Base-by-base conservation (phyloP, 768 basidiomycete genomes). In the Cantharellus cinnabarinus region DNA sequence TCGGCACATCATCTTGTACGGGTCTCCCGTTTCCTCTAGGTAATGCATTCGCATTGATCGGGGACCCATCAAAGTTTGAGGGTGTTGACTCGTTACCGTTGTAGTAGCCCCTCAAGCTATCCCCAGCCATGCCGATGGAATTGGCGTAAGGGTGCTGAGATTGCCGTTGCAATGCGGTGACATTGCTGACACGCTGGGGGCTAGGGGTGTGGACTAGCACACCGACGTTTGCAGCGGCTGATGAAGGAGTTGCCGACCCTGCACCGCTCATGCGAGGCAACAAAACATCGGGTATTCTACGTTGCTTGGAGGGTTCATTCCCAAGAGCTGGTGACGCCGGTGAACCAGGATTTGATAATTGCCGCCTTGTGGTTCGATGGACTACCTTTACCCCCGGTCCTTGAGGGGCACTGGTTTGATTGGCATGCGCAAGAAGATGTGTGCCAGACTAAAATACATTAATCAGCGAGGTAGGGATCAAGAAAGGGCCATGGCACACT, bases 401-500 rank as follows among this genome's bases (percentile, higher is more conserved):
- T 10, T 37, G 52, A 10, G 52, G 7, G 7, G 52, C 52, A 54
- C 35, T 37, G 52, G 10, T 29, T 48, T 10, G 44, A 10, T 29
- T 10, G 7, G 52, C 52, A 7, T 54, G 52, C 10, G 7, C 35
- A 7, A 54, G 35, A 10, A 54, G 52, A 37, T 37, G 14, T 10
- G 52, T 14, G 7, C 52, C 52, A 37, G 7, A 10, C 52, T 54
- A 37, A 14, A 14, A 37, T 7, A 7, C 10, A 10, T 14, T 10
- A 37, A 10, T 54, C 44, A 54, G 35, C 52, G 52, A 14, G 7
- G 7, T 7, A 10, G 10, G 52, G 52, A 54, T 37, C 38, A 7
- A 37, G 52, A 37, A 37, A 10, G 35, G 10, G 10, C 10, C 35
- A 10, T 29, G 44, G 77, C 81, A 64, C 66, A 88, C 87, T 69